Percentiles rank a stretch among this genome's conserved stretches.
These are phyloP conservation scores for Globisporangium rhizosaccharum DNA, from an alignment of 352 stramenopile species.

Conservation along the genomic window DNA sequence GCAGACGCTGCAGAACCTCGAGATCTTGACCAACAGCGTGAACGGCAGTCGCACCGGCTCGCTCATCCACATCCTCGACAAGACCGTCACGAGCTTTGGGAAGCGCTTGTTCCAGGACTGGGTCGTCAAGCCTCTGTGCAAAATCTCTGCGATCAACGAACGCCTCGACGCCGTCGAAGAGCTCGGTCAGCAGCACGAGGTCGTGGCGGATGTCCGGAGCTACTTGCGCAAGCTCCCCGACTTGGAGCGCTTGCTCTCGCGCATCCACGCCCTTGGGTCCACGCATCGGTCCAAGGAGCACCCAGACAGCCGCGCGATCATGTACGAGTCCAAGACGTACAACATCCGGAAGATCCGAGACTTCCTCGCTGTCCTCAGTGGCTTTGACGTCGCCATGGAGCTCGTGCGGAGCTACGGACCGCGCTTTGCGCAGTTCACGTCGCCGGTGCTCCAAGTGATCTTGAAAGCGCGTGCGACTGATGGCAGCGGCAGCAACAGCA, in stretches of 20 bases:
- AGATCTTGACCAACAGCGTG: conserved; percentile 91
- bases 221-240: conserved; percentile 92
- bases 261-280: conserved; percentile 95
- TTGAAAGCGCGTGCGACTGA: conserved; percentile 27
- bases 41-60: conserved; percentile 88
- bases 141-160: conserved; percentile 92
- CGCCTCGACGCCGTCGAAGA: conserved; percentile 96
- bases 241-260: conserved; percentile 94
- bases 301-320: conserved; percentile 94
- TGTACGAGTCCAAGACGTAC: conserved; percentile 97
- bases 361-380: conserved; percentile 88
- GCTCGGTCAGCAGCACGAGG: conserved; percentile 67
- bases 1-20: conserved; percentile 96
- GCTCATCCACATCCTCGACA: conserved; percentile 90
- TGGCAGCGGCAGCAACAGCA: background rate
- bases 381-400: conserved; percentile 78
- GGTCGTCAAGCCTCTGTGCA: conserved; percentile 96
- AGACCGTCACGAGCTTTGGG: conserved; percentile 93
- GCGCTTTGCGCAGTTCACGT: conserved; percentile 50
- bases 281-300: conserved; percentile 81
- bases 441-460: conserved; percentile 47
- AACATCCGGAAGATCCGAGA: conserved; percentile 97
- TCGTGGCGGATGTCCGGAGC: conserved; percentile 76
- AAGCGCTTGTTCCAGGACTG: conserved; percentile 94
- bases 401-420: conserved; percentile 82